These are phyloP conservation scores for Calonectria crousiana DNA, from an alignment of 2,329 filamentous ascomycete genomes.

Conservation along the genomic window DNA sequence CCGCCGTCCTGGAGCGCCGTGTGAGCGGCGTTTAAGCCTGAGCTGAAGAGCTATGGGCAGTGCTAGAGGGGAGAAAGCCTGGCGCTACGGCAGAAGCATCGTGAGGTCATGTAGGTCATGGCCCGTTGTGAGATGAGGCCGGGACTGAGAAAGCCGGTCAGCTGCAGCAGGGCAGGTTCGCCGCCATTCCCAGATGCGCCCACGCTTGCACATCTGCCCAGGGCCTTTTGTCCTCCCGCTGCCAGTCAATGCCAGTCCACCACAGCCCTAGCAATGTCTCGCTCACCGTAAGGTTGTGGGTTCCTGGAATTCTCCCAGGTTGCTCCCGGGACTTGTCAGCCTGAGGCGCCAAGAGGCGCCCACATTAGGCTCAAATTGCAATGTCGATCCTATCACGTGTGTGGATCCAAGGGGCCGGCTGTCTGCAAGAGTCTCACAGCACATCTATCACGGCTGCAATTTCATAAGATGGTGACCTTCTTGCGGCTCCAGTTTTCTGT, in stretches of 20 bases:
- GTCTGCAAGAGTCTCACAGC: conserved; percentile 24
- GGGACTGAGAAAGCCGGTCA: conserved; percentile 4
- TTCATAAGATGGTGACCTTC: conserved; percentile 21
- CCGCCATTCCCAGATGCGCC: neutral
- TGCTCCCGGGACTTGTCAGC: neutral
- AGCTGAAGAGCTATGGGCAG: conserved; percentile 18
- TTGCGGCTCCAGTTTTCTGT: conserved; percentile 21
- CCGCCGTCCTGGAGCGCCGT: conserved; percentile 7
- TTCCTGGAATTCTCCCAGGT: conserved; percentile 15
- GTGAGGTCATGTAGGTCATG: neutral
- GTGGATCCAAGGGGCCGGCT: conserved; percentile 35
- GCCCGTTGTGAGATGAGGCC: neutral
- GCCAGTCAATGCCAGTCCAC: neutral
- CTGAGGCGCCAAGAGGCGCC: conserved; percentile 18
- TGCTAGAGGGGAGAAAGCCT: conserved; percentile 16
- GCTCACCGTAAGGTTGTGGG: neutral
- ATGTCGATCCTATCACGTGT: conserved; percentile 46
- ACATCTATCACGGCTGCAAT: conserved; percentile 20
- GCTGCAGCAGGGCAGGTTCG: neutral
- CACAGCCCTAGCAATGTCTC: neutral
- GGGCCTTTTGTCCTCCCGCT: neutral
- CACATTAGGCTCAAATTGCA: conserved; percentile 34
- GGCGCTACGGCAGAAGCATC: conserved; percentile 12
- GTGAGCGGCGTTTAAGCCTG: conserved; percentile 17
- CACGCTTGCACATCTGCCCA: conserved; percentile 10